Conservation (phyloP, 139 green algal genomes). For the Pleodorina starrii region DNA sequence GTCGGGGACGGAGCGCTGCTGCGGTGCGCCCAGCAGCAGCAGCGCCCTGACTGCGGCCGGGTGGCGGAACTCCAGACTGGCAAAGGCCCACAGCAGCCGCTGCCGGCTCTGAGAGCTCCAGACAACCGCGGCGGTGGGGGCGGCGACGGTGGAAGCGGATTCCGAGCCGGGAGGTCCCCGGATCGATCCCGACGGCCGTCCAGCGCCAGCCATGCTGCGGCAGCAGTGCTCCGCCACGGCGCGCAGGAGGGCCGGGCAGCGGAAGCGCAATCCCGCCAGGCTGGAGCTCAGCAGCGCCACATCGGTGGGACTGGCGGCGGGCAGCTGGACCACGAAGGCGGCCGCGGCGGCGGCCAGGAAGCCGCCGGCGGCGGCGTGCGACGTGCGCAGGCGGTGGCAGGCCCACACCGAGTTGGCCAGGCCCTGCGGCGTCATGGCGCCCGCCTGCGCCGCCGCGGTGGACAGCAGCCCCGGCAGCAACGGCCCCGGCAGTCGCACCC, state of each 20-base stretch:
- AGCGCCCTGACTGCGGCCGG: background rate
- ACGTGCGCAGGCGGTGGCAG: background rate
- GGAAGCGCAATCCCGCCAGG: constrained; percentile 8
- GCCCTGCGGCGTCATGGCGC: background rate
- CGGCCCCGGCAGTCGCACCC: background rate
- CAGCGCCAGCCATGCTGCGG: too few relatives aligned
- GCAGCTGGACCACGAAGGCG: background rate
- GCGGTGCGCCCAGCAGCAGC: background rate
- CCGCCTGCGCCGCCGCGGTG: background rate
- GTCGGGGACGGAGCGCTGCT: background rate
- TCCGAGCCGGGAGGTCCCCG: background rate
- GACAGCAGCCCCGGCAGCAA: background rate
- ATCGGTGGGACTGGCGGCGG: background rate
- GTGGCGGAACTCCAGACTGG: background rate
- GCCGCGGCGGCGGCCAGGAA: constrained; percentile 2
- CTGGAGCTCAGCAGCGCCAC: background rate
- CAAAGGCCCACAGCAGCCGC: constrained; percentile 36
- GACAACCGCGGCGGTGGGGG: background rate
- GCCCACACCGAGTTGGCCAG: constrained; percentile 34
- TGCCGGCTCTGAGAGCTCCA: background rate
- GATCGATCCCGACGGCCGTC: background rate
- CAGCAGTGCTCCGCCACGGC: constrained; percentile 12
- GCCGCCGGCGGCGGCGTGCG: background rate
- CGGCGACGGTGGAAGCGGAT: too few relatives aligned
- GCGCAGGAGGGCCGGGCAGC: constrained; percentile 1